Conservation (phyloP, 2,329 filamentous ascomycete genomes). For the Eutypa lata region DNA sequence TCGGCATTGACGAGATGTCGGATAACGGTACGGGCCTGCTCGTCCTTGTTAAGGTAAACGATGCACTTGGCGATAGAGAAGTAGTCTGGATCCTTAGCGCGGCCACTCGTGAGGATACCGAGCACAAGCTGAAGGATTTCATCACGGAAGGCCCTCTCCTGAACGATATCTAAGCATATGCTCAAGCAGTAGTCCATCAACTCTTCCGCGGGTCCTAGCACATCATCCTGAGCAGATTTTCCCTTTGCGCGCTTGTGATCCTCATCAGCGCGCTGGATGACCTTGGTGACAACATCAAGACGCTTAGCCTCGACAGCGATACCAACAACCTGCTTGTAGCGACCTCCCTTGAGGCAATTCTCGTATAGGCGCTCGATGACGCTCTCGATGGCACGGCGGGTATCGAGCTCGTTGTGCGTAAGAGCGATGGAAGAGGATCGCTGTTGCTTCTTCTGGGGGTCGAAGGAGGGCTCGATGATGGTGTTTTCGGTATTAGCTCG, state of each 20-base stretch:
- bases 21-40: slow-evolving; percentile 84
- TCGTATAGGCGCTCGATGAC: slow-evolving; percentile 91
- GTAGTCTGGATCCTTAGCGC: slow-evolving; percentile 83
- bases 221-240: slow-evolving; percentile 50
- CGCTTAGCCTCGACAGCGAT: slow-evolving; percentile 95
- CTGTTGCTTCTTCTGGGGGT: slow-evolving; percentile 50
- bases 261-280: slow-evolving; percentile 85
- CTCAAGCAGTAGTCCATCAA: slow-evolving; percentile 94
- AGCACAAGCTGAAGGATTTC: slow-evolving; percentile 88
- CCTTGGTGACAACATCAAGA: slow-evolving; percentile 77
- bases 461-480: slow-evolving; percentile 57
- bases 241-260: slow-evolving; percentile 73
- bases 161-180: slow-evolving; percentile 97
- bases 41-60: slow-evolving; percentile 89
- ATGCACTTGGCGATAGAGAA: slow-evolving; percentile 98
- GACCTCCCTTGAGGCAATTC: slow-evolving; percentile 78
- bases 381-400: slow-evolving; percentile 74
- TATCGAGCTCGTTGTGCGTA: slow-evolving; percentile 60
- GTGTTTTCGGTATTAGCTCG: slow-evolving; percentile 68
- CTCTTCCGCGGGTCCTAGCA: slow-evolving; percentile 71
- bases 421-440: slow-evolving; percentile 62
- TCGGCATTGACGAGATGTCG: slow-evolving; percentile 76
- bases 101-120: slow-evolving; percentile 83
- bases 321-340: slow-evolving; percentile 93
- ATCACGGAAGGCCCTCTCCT: slow-evolving; percentile 80